Evolutionary conservation across 768 basidiomycete genomes (phyloP).

Genomic region (Tulasnella sp.): DNA sequence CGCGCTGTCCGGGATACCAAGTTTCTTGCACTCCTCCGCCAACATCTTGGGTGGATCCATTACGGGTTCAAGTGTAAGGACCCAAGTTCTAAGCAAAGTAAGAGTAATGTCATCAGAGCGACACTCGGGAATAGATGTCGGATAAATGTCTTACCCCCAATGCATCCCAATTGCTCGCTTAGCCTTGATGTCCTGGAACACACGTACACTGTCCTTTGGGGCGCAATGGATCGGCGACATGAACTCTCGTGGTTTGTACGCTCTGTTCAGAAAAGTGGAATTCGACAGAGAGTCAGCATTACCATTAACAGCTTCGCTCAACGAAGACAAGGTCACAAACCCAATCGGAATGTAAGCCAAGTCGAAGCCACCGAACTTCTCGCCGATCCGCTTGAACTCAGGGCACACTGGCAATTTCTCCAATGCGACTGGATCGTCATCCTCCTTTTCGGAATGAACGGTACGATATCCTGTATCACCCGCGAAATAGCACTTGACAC

Average conservation of each 20-base stretch:
- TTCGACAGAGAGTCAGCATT: not conserved
- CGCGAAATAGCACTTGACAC: conserved; percentile 45
- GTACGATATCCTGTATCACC: conserved; percentile 59
- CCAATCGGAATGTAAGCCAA: conserved; percentile 56
- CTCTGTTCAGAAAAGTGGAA: conserved; percentile 30
- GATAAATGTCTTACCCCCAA: conserved; percentile 30
- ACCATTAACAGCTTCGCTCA: not conserved
- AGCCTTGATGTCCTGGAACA: conserved; percentile 54
- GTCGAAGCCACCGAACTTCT: conserved; percentile 51
- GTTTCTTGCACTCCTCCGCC: conserved; percentile 24
- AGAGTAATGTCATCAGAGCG: not conserved
- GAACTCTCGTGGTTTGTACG: conserved; percentile 44
- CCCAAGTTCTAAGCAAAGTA: conserved; percentile 19
- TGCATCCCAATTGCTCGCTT: conserved; percentile 58
- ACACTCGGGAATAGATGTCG: not conserved
- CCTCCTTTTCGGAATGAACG: conserved; percentile 33
- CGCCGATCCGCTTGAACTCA: conserved; percentile 62
- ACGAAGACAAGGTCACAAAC: conserved; percentile 12
- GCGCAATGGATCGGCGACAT: conserved; percentile 55
- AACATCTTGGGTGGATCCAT: conserved; percentile 31
- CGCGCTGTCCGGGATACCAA: conserved; percentile 26
- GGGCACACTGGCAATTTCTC: conserved; percentile 51
- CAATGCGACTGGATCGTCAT: conserved; percentile 28
- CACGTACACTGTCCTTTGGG: conserved; percentile 55
- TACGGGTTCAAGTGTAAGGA: conserved; percentile 22